Percentiles rank a stretch among this genome's conserved stretches.
phyloP scores from a whole-genome alignment of 179 eudicot species.

The Actinidia chinensis region DNA sequence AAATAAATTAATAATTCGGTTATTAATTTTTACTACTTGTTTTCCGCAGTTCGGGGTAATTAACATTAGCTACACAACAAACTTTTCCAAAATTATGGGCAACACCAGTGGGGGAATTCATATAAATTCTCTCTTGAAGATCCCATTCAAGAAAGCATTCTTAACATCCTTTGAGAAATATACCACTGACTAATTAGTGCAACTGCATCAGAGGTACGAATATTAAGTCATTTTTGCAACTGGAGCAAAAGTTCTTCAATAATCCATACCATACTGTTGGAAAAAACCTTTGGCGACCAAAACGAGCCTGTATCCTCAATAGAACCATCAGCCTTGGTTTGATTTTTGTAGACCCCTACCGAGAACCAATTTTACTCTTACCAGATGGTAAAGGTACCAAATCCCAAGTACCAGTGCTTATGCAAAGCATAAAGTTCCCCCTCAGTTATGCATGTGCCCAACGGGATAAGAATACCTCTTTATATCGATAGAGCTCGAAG shows the following conservation, averaged over 20 bases:
- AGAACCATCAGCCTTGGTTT: background rate
- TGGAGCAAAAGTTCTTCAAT: background rate
- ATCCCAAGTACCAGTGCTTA: background rate
- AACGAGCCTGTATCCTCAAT: background rate
- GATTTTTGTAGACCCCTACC: background rate
- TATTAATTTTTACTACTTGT: no score
- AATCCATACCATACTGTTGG: background rate
- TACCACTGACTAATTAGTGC: background rate
- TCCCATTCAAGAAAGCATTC: no score
- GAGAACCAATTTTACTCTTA: constrained; percentile 5
- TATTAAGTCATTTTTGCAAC: background rate
- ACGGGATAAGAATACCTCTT: background rate
- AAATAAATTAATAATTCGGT: no score
- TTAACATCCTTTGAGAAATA: constrained; percentile 3
- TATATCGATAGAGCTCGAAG: background rate
- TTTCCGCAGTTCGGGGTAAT: no score
- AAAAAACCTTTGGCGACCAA: constrained; percentile 6
- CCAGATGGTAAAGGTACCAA: background rate
- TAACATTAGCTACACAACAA: no score
- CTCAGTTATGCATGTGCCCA: no score
- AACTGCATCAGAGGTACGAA: background rate
- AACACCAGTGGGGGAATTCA: no score
- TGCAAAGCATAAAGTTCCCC: constrained; percentile 5
- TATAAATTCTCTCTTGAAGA: no score
- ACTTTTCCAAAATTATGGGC: no score